Evolutionary conservation across 2,329 filamentous ascomycete species (phyloP).

Genomic region (Ophiostoma ulmi): DNA sequence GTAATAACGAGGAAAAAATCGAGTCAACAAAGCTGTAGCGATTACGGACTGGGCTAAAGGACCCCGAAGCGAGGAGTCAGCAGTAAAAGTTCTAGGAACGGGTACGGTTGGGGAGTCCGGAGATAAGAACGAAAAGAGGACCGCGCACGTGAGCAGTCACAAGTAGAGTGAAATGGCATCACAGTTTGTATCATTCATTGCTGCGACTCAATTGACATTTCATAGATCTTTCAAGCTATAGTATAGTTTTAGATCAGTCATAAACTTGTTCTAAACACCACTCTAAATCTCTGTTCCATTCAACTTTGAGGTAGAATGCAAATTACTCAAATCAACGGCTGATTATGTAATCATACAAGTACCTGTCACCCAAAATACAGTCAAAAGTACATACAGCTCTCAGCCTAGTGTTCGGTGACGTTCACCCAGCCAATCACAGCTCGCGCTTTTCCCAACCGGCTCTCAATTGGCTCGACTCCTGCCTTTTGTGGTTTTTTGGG

Average conservation of each 20-base stretch:
- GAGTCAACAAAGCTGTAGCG: slow-evolving; percentile 3
- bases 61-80: slow-evolving; percentile 3
- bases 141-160: background rate
- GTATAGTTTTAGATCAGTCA: no score
- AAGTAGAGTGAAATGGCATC: background rate
- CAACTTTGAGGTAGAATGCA: no score
- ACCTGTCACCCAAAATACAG: background rate
- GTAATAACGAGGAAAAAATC: background rate
- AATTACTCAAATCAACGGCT: background rate
- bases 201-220: no score
- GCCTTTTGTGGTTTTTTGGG: slow-evolving; percentile 3
- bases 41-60: slow-evolving; percentile 13
- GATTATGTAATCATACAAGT: background rate
- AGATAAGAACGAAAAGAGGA: slow-evolving; percentile 8
- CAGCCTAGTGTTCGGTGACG: background rate
- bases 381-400: background rate
- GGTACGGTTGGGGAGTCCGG: slow-evolving; percentile 17
- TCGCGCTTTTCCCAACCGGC: slow-evolving; percentile 20
- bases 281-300: background rate
- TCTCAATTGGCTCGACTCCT: slow-evolving; percentile 22
- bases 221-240: no score
- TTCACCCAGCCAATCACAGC: slow-evolving; percentile 21
- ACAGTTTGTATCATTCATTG: no score
- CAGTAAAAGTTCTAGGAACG: background rate
- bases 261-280: no score